These are phyloP conservation scores for Tolypocladium album DNA, from an alignment of 2,329 filamentous ascomycete species.

Conservation along the genomic window DNA sequence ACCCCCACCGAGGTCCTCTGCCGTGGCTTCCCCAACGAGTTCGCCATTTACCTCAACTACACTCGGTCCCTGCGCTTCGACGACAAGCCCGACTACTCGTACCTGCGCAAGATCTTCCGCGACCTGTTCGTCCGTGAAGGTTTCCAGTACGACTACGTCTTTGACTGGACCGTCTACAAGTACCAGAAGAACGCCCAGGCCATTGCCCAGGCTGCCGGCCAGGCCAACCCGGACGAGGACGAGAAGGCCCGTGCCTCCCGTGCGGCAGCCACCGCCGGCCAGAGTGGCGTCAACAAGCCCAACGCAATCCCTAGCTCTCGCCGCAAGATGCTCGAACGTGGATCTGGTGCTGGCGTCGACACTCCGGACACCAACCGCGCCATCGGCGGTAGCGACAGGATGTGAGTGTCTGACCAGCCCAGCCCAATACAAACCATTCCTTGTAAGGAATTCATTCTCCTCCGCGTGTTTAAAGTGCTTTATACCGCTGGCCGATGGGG, in stretches of 20 bases:
- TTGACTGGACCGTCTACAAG: slow-evolving; percentile 99
- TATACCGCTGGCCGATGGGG: slow-evolving; percentile 62
- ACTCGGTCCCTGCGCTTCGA: slow-evolving; percentile 97
- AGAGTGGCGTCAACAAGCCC: slow-evolving; percentile 56
- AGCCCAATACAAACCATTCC: slow-evolving; percentile 42
- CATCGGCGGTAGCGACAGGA: slow-evolving; percentile 77
- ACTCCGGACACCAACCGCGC: slow-evolving; percentile 64
- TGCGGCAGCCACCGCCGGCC: slow-evolving; percentile 54
- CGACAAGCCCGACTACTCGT: slow-evolving; percentile 99
- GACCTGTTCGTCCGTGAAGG: slow-evolving; percentile 97
- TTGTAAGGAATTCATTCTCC: slow-evolving; percentile 79
- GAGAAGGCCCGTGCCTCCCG: slow-evolving; percentile 65
- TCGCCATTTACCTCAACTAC: slow-evolving; percentile 99
- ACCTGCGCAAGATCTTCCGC: slow-evolving; percentile 99
- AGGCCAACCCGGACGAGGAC: slow-evolving; percentile 58
- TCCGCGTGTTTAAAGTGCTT: slow-evolving; percentile 72
- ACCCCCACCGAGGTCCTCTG: slow-evolving; percentile 97
- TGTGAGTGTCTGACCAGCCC: slow-evolving; percentile 67
- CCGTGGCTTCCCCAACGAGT: slow-evolving; percentile 98
- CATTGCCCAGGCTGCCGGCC: slow-evolving; percentile 70
- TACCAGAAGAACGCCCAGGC: slow-evolving; percentile 99
- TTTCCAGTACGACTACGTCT: slow-evolving; percentile 99
- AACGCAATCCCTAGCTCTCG: slow-evolving; percentile 66
- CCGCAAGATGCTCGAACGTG: slow-evolving; percentile 73
- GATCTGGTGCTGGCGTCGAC: slow-evolving; percentile 46